phyloP scores from a whole-genome alignment of 352 stramenopile genomes.

The Vaucheria bursata region DNA sequence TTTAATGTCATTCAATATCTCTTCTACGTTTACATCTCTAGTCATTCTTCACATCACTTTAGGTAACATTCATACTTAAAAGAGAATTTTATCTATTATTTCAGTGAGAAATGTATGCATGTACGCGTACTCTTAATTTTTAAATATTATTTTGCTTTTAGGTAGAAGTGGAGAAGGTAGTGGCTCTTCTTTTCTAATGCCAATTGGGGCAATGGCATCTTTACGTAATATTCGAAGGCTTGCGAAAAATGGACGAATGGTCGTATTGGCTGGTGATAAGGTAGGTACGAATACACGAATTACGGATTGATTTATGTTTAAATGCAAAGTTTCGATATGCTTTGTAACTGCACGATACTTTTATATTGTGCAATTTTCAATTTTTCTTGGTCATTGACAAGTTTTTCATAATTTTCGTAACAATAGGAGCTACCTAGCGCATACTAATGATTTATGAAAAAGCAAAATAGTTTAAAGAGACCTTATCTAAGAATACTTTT shows the following conservation, averaged over 20 bases:
- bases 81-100: too few relatives aligned
- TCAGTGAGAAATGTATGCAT: too few relatives aligned
- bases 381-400: too few relatives aligned
- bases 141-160: too few relatives aligned
- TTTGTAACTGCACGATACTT: neutral
- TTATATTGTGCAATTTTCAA: neutral
- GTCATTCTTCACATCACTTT: too few relatives aligned
- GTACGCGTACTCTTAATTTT: too few relatives aligned
- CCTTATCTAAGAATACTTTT: neutral
- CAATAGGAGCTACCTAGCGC: neutral
- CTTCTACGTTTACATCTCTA: too few relatives aligned
- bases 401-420: too few relatives aligned
- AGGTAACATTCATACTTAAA: too few relatives aligned
- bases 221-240: constrained; percentile 21
- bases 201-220: constrained; percentile 24
- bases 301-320: too few relatives aligned
- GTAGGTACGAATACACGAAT: constrained; percentile 1
- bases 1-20: too few relatives aligned
- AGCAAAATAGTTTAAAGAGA: neutral
- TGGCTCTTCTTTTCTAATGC: constrained; percentile 30
- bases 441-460: neutral
- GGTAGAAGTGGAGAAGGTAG: neutral
- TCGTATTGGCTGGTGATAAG: constrained; percentile 40
- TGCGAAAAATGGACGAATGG: constrained; percentile 7
- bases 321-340: neutral